Percentiles rank a stretch among this genome's conserved stretches.
These are phyloP conservation scores for Torulaspora maleeae DNA, from an alignment of 805 yeast genomes.

Conservation along the genomic window DNA sequence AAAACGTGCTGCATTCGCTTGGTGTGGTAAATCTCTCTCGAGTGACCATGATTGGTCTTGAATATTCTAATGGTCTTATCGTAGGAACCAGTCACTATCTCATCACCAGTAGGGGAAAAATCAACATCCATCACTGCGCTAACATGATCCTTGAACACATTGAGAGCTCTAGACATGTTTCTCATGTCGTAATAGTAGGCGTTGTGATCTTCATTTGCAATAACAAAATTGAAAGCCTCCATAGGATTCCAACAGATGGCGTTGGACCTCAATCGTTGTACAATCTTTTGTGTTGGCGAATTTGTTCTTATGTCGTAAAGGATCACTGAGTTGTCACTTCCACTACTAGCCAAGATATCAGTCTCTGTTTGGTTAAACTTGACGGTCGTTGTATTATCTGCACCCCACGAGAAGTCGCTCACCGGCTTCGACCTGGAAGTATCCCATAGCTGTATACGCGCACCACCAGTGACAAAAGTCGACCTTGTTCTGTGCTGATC, in stretches of 20 bases:
- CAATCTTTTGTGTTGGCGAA: constrained; percentile 87
- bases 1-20: constrained; percentile 96
- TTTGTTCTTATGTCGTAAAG: constrained; percentile 87
- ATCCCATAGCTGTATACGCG: constrained; percentile 90
- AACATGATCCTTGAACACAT: constrained; percentile 91
- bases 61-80: constrained; percentile 87
- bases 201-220: constrained; percentile 92
- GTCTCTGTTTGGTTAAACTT: constrained; percentile 89
- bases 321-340: constrained; percentile 85
- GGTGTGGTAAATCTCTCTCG: constrained; percentile 92
- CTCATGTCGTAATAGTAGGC: constrained; percentile 96
- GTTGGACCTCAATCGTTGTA: constrained; percentile 77
- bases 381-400: constrained; percentile 80
- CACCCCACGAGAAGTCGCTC: constrained; percentile 88
- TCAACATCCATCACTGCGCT: constrained; percentile 93
- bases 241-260: constrained; percentile 94
- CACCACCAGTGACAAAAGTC: constrained; percentile 88
- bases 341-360: constrained; percentile 80
- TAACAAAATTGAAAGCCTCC: constrained; percentile 91
- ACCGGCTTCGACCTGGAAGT: constrained; percentile 70
- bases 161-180: constrained; percentile 71
- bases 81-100: constrained; percentile 89
- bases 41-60: constrained; percentile 76
- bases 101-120: constrained; percentile 95
- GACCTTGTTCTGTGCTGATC: constrained; percentile 79